These are phyloP conservation scores for Phytophthora agathidicida DNA, from an alignment of 352 stramenopile genomes.

Conservation along the genomic window DNA sequence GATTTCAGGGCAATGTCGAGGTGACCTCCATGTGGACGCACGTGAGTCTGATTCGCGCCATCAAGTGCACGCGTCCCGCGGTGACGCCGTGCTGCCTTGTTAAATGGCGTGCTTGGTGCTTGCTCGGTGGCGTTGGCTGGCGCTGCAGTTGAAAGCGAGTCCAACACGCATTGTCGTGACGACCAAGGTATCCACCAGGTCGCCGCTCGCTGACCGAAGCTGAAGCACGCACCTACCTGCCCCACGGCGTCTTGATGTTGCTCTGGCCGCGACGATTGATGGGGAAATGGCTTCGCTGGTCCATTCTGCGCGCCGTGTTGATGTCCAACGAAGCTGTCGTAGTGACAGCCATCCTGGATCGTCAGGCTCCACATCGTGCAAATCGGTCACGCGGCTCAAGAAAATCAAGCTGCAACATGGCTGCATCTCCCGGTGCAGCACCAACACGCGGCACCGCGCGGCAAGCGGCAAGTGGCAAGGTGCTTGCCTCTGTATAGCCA, in stretches of 20 bases:
- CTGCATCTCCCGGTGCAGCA: neutral
- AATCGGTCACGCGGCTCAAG: conserved; percentile 13
- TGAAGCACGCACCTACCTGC: conserved; percentile 27
- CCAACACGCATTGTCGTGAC: conserved; percentile 4
- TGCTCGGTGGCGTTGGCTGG: conserved; percentile 1
- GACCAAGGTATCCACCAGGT: neutral
- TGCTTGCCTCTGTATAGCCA: neutral
- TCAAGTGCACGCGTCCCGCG: conserved; percentile 9
- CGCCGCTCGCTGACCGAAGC: conserved; percentile 2
- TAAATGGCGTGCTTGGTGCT: conserved; percentile 17
- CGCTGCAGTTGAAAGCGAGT: too few relatives aligned
- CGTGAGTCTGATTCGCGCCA: conserved; percentile 16
- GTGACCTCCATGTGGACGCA: conserved; percentile 8
- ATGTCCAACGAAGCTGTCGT: conserved; percentile 16
- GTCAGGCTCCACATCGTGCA: conserved; percentile 29
- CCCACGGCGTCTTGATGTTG: too few relatives aligned
- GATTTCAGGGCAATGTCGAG: too few relatives aligned
- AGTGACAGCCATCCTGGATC: conserved; percentile 15
- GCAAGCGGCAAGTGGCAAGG: too few relatives aligned
- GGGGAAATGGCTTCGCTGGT: conserved; percentile 11
- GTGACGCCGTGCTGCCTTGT: conserved; percentile 4
- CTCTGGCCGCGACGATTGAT: too few relatives aligned
- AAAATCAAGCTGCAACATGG: conserved; percentile 27
- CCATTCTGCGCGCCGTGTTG: conserved; percentile 1
- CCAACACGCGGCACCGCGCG: too few relatives aligned